phyloP scores from a whole-genome alignment of 257 asterid genomes.

The Scutellaria barbata region DNA sequence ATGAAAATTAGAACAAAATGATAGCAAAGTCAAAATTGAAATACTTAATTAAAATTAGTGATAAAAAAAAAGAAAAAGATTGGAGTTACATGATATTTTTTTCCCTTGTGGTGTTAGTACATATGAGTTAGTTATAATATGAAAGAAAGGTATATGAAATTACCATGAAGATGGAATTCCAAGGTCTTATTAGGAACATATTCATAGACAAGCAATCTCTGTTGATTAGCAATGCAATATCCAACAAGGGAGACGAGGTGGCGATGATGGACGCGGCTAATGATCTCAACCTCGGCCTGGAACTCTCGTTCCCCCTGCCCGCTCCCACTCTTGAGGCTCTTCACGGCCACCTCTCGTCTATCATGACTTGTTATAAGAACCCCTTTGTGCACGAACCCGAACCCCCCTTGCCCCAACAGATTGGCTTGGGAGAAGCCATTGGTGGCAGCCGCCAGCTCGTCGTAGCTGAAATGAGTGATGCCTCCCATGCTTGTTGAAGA shows the following conservation, averaged over 20 bases:
- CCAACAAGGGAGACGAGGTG: constrained; percentile 97
- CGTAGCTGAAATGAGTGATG: constrained; percentile 62
- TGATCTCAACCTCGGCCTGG: constrained; percentile 95
- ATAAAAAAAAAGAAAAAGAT: no score
- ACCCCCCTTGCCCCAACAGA: constrained; percentile 88
- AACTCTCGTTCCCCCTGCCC: constrained; percentile 97
- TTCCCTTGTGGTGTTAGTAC: no score
- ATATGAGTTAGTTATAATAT: no score
- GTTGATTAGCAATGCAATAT: constrained; percentile 69
- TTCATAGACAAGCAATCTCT: constrained; percentile 83
- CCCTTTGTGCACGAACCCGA: constrained; percentile 88
- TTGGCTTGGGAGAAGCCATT: constrained; percentile 68
- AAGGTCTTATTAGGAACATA: constrained; percentile 78
- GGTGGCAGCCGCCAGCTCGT: constrained; percentile 71
- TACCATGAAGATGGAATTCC: constrained; percentile 89
- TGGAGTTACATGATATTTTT: no score
- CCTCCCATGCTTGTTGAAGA: constrained; percentile 58
- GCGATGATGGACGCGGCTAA: constrained; percentile 95
- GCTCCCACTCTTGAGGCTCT: constrained; percentile 85
- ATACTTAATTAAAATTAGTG: no score
- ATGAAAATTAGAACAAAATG: no score
- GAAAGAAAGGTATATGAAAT: background rate
- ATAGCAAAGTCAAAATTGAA: no score
- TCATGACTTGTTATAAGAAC: constrained; percentile 41
- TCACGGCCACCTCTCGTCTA: constrained; percentile 72